Evolutionary conservation across 495 filamentous ascomycete genomes (phyloP).

Genomic region (Penicillium mononematosum): DNA sequence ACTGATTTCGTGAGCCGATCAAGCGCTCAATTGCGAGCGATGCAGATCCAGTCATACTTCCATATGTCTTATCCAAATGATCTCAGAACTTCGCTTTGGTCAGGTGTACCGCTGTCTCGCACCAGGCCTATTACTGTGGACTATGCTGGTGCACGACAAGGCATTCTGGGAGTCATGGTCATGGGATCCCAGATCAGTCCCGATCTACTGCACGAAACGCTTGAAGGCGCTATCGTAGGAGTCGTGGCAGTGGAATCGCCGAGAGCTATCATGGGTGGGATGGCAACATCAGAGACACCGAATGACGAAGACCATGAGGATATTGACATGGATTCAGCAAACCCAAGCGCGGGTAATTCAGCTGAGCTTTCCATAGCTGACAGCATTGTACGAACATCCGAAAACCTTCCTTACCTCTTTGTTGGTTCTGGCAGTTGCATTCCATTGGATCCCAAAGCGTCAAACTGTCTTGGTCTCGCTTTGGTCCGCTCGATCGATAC

Average conservation of each 20-base stretch:
- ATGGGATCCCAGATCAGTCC: constrained; percentile 50
- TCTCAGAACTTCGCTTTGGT: constrained; percentile 45
- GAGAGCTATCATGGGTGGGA: constrained; percentile 30
- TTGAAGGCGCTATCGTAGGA: constrained; percentile 59
- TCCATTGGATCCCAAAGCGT: constrained; percentile 43
- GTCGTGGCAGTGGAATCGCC: constrained; percentile 53
- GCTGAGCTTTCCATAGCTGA: constrained; percentile 15
- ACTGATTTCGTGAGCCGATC: constrained; percentile 63
- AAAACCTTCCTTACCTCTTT: constrained; percentile 46
- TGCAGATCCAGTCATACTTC: constrained; percentile 83
- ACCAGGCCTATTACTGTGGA: constrained; percentile 53
- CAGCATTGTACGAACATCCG: constrained; percentile 34
- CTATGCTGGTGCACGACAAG: constrained; percentile 52
- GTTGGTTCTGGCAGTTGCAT: constrained; percentile 37
- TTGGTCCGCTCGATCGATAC: constrained; percentile 49
- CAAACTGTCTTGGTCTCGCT: constrained; percentile 52
- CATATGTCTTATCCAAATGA: constrained; percentile 47
- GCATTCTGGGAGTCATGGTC: constrained; percentile 52
- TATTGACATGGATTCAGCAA: constrained; percentile 26
- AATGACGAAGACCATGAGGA: constrained; percentile 22
- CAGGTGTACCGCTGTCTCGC: constrained; percentile 45
- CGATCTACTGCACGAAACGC: constrained; percentile 47
- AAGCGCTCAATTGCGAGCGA: constrained; percentile 65
- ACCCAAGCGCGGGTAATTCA: background rate
- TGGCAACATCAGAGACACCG: constrained; percentile 1